Percentiles rank a stretch among this genome's conserved stretches.
Conservation (phyloP, 345 rosid genomes). For the Arabidopsis arenosa region DNA sequence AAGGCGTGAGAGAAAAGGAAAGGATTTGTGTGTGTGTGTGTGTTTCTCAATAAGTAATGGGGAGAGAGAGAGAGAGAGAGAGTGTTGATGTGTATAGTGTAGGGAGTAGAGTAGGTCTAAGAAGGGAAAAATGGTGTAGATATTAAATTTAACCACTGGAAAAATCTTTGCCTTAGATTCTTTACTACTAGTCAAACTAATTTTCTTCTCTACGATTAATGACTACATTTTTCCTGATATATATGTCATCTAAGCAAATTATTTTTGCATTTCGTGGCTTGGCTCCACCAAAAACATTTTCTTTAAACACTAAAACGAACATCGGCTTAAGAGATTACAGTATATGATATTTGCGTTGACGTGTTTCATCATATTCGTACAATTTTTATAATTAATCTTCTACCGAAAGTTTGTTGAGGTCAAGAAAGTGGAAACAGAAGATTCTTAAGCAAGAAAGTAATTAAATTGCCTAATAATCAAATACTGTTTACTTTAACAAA, state of each 20-base stretch:
- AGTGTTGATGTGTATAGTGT: constrained; percentile 27
- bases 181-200: constrained; percentile 33
- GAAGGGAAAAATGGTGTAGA: constrained; percentile 32
- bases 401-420: constrained; percentile 41
- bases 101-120: constrained; percentile 45
- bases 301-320: neutral
- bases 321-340: neutral
- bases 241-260: constrained; percentile 10
- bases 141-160: constrained; percentile 41
- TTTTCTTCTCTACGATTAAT: neutral
- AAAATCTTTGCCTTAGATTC: constrained; percentile 44
- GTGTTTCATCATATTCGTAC: constrained; percentile 20
- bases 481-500: constrained; percentile 25
- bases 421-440: constrained; percentile 25
- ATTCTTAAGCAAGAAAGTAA: neutral
- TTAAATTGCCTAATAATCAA: constrained; percentile 5
- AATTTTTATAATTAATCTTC: constrained; percentile 29
- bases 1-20: constrained; percentile 48
- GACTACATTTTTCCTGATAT: neutral
- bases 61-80: constrained; percentile 13
- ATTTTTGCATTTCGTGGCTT: neutral
- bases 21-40: constrained; percentile 37
- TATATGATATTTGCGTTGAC: constrained; percentile 13
- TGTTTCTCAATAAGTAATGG: constrained; percentile 37
- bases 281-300: neutral